These are phyloP conservation scores for Vitellaria paradoxa DNA, from an alignment of 179 eudicot genomes.

Conservation along the genomic window DNA sequence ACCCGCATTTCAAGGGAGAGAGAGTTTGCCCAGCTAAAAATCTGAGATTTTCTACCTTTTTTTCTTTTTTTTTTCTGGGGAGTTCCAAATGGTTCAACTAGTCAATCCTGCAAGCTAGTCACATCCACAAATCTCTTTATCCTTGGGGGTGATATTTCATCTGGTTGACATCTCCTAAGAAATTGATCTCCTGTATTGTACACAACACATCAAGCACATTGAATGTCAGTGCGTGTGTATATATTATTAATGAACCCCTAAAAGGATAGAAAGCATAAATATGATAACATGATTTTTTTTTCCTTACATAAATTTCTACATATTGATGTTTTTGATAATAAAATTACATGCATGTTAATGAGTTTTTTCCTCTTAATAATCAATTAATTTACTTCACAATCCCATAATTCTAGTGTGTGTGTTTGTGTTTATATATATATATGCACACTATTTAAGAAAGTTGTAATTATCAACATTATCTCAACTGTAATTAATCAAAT, in stretches of 20 bases:
- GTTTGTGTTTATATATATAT: too few species aligned
- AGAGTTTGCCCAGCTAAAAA: conserved; percentile 3
- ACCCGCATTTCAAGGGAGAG: background rate
- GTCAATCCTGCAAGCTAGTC: conserved; percentile 23
- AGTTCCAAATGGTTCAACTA: conserved; percentile 8
- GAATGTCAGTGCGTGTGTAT: too few species aligned
- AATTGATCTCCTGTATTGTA: conserved; percentile 28
- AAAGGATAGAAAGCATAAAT: background rate
- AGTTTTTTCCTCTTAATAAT: too few species aligned
- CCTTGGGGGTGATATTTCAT: conserved; percentile 31
- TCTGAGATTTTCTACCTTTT: conserved; percentile 18
- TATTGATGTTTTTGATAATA: too few species aligned
- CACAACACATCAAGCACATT: background rate
- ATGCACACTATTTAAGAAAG: too few species aligned
- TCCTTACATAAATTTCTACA: too few species aligned
- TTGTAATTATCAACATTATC: too few species aligned
- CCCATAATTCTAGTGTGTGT: too few species aligned
- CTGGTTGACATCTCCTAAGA: conserved; percentile 24
- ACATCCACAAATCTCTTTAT: conserved; percentile 32
- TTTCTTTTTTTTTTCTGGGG: background rate
- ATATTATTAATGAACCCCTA: background rate
- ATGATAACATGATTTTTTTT: too few species aligned
- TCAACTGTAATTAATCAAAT: background rate
- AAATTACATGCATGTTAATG: too few species aligned
- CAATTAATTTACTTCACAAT: too few species aligned